phyloP scores from a whole-genome alignment of 768 basidiomycete species.

The Daedaleopsis nitida region DNA sequence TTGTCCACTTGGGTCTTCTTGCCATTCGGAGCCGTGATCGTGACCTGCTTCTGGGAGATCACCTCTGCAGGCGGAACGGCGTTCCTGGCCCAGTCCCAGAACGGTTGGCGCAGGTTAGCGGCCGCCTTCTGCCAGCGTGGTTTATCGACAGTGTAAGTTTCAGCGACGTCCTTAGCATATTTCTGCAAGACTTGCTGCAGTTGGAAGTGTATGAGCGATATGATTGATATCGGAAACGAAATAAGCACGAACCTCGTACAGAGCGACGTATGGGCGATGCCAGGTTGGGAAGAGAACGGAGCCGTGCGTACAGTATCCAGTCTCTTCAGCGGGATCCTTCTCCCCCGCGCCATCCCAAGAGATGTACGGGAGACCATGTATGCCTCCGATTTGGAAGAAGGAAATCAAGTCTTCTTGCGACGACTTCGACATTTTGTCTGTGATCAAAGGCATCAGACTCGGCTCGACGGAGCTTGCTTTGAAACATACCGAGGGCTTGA shows the following conservation, averaged over 20 bases:
- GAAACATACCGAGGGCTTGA: conserved; percentile 47
- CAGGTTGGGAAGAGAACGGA: conserved; percentile 56
- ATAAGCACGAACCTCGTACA: conserved; percentile 54
- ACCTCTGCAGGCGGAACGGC: conserved; percentile 15
- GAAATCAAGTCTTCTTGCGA: conserved; percentile 44
- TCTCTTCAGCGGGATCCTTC: conserved; percentile 36
- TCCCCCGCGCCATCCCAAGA: conserved; percentile 45
- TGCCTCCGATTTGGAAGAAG: conserved; percentile 47
- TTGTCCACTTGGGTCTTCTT: conserved; percentile 10
- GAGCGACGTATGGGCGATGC: conserved; percentile 54
- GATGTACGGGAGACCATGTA: conserved; percentile 52
- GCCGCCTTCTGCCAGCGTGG: conserved; percentile 38
- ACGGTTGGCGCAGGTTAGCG: conserved; percentile 40
- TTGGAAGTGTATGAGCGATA: conserved; percentile 36
- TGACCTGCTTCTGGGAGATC: conserved; percentile 8
- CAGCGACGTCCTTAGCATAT: conserved; percentile 43
- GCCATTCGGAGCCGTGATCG: conserved; percentile 12
- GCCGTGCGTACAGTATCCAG: conserved; percentile 61
- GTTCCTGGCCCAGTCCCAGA: conserved; percentile 53
- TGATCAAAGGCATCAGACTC: conserved; percentile 18
- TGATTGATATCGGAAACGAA: conserved; percentile 41
- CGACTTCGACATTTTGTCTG: conserved; percentile 31
- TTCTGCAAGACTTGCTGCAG: conserved; percentile 49
- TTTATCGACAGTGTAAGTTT: conserved; percentile 34
- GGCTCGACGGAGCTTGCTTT: no score